These are phyloP conservation scores for Prinsepia uniflora DNA, from an alignment of 306 rosid genomes.

Conservation along the genomic window DNA sequence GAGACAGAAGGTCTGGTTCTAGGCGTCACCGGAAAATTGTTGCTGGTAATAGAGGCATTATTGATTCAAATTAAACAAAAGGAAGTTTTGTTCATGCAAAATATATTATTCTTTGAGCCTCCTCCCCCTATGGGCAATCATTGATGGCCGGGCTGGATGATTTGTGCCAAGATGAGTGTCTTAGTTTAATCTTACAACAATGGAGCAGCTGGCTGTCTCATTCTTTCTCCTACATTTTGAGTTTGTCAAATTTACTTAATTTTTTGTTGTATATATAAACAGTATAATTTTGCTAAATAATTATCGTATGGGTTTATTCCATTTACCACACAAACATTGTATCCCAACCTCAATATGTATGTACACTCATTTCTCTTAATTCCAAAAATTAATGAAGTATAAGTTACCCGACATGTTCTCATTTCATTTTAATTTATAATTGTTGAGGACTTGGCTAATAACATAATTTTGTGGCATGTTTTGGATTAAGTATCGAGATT, in stretches of 20 bases:
- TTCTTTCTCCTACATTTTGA: slow-evolving; percentile 34
- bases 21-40: slow-evolving; percentile 70
- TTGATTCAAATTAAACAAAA: slow-evolving; percentile 27
- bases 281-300: slow-evolving; percentile 32
- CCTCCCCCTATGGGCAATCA: slow-evolving; percentile 29
- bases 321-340: slow-evolving; percentile 24
- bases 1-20: slow-evolving; percentile 57
- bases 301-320: slow-evolving; percentile 34
- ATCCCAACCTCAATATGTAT: slow-evolving; percentile 10
- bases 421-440: too few relatives aligned
- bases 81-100: slow-evolving; percentile 39
- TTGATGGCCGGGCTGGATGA: slow-evolving; percentile 41
- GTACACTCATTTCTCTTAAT: slow-evolving; percentile 4
- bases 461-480: too few relatives aligned
- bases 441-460: too few relatives aligned
- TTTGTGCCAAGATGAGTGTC: slow-evolving; percentile 37
- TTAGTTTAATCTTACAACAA: slow-evolving; percentile 34
- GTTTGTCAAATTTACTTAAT: slow-evolving; percentile 34
- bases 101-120: slow-evolving; percentile 31
- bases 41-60: slow-evolving; percentile 40
- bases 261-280: slow-evolving; percentile 57
- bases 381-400: neutral
- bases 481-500: too few relatives aligned
- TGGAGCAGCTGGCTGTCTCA: slow-evolving; percentile 19
- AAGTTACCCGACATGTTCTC: too few relatives aligned